Conservation (phyloP, 1,284 basidiomycete genomes). For the Cutaneotrichosporon sp. region DNA sequence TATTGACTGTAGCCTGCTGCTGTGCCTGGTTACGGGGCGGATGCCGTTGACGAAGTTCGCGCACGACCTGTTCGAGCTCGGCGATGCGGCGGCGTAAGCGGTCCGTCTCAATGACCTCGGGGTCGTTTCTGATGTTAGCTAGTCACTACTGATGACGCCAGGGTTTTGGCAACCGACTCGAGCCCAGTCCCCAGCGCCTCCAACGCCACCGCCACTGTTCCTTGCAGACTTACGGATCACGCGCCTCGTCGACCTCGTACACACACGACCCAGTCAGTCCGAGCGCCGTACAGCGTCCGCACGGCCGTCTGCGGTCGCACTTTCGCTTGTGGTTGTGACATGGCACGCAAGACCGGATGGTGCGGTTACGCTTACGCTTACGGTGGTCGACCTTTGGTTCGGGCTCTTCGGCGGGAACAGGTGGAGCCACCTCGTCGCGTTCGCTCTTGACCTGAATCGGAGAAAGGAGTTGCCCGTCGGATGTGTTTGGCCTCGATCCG, state of each 20-base stretch:
- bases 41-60: slow-evolving; percentile 59
- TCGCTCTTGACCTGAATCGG: slow-evolving; percentile 10
- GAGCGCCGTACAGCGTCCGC: slow-evolving; percentile 75
- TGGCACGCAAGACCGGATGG: slow-evolving; percentile 82
- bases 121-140: slow-evolving; percentile 62
- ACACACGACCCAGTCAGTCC: slow-evolving; percentile 78
- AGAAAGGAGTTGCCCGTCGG: slow-evolving; percentile 4
- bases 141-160: background rate
- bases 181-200: too few species aligned
- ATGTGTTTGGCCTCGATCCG: slow-evolving; percentile 9
- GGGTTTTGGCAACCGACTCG: background rate
- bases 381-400: slow-evolving; percentile 57
- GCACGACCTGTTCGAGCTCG: slow-evolving; percentile 81
- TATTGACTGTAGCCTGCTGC: slow-evolving; percentile 2
- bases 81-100: slow-evolving; percentile 78
- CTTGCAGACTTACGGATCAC: slow-evolving; percentile 62
- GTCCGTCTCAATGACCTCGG: slow-evolving; percentile 75
- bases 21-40: slow-evolving; percentile 20
- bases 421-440: background rate
- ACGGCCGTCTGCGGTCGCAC: slow-evolving; percentile 61
- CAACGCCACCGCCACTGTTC: background rate
- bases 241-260: slow-evolving; percentile 85
- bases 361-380: slow-evolving; percentile 73
- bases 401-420: slow-evolving; percentile 12
- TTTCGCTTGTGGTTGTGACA: slow-evolving; percentile 91